Evolutionary conservation across 176 grass and related monocot genomes (phyloP).

Genomic region (Aegilops bicornis): DNA sequence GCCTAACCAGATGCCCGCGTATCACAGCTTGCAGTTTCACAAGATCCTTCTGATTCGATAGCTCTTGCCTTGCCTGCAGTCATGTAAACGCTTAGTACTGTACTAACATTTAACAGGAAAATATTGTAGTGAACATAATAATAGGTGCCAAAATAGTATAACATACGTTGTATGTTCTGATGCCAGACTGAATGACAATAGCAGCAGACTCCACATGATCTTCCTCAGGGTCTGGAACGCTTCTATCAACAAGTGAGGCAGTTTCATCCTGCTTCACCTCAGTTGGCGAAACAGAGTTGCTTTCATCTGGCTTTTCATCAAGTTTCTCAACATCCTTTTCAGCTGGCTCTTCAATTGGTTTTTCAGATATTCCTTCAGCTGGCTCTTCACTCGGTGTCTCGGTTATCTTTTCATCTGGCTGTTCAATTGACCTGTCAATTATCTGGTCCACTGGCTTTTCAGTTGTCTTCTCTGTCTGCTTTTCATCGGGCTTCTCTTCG

Average conservation of each 20-base stretch:
- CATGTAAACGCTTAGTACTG: constrained; percentile 18
- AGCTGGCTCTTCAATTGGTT: constrained; percentile 29
- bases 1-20: constrained; percentile 77
- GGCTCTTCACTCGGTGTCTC: constrained; percentile 28
- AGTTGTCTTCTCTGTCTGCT: constrained; percentile 24
- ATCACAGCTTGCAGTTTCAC: constrained; percentile 87
- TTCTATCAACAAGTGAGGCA: constrained; percentile 25
- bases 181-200: constrained; percentile 65
- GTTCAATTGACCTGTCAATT: constrained; percentile 46
- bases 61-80: constrained; percentile 67
- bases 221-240: constrained; percentile 27
- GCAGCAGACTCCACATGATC: constrained; percentile 47
- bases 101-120: constrained; percentile 16
- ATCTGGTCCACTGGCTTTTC: constrained; percentile 46
- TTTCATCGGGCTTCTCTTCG: constrained; percentile 37
- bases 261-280: constrained; percentile 48
- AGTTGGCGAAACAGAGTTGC: constrained; percentile 18
- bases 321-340: constrained; percentile 38
- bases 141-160: constrained; percentile 11
- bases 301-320: constrained; percentile 42
- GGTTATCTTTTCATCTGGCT: constrained; percentile 34
- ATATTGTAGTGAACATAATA: constrained; percentile 22
- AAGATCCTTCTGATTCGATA: constrained; percentile 50
- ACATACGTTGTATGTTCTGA: constrained; percentile 66
- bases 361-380: constrained; percentile 34